These are phyloP conservation scores for Solanum hybrid DNA, from an alignment of 305 asterid species.

Conservation along the genomic window DNA sequence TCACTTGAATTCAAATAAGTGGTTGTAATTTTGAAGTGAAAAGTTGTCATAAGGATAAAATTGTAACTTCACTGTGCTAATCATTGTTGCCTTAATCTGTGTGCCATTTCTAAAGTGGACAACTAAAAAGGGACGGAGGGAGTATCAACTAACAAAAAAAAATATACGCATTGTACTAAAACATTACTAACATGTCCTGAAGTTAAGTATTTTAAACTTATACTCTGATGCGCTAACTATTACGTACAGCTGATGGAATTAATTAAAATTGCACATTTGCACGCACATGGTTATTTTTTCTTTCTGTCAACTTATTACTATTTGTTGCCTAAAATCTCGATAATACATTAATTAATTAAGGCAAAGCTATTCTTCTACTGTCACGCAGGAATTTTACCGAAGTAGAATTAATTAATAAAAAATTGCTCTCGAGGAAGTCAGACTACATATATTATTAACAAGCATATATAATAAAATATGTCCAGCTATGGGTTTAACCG, in stretches of 20 bases:
- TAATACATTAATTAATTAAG: not conserved
- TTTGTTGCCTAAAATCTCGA: not conserved
- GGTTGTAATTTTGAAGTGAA: too few species aligned
- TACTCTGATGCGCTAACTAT: not conserved
- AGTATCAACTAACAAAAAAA: not conserved
- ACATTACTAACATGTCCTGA: not conserved
- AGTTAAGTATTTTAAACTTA: not conserved
- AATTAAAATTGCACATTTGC: not conserved
- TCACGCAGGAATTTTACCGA: not conserved
- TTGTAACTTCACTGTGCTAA: too few species aligned
- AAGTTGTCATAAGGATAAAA: too few species aligned
- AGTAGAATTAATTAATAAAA: not conserved
- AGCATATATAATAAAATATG: too few species aligned
- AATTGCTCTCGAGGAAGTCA: too few species aligned
- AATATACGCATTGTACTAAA: not conserved
- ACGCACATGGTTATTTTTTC: not conserved
- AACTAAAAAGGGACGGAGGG: too few species aligned
- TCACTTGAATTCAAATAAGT: too few species aligned
- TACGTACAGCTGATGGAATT: not conserved
- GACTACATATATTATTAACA: too few species aligned
- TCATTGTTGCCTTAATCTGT: too few species aligned
- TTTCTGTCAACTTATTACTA: not conserved
- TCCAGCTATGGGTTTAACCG: too few species aligned
- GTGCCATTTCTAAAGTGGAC: too few species aligned
- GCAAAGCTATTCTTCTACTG: not conserved